Evolutionary conservation across 192 early-diverging fungal species (phyloP).

Genomic region (Linnemannia zychae): DNA sequence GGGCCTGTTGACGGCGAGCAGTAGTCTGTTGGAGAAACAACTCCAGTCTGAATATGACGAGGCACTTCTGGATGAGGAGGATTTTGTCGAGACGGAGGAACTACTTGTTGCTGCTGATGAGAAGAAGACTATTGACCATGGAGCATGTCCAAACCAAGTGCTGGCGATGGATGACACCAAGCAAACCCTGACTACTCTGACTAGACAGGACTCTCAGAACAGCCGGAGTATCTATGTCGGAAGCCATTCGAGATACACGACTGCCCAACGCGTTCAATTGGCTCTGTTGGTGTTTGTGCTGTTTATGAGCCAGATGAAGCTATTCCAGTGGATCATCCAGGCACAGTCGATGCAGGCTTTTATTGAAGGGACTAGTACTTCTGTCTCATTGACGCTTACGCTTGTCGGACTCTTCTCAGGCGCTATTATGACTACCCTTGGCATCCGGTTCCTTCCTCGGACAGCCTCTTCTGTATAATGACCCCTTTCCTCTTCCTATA

Average conservation of each 20-base stretch:
- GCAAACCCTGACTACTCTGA: neutral
- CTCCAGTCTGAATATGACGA: neutral
- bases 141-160: neutral
- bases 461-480: neutral
- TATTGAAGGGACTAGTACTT: neutral
- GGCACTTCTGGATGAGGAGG: neutral
- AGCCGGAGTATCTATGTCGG: neutral
- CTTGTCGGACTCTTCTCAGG: conserved; percentile 19
- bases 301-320: conserved; percentile 28
- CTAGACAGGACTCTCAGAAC: neutral
- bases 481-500: neutral
- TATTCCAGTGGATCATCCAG: conserved; percentile 39
- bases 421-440: conserved; percentile 16
- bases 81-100: neutral
- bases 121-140: neutral
- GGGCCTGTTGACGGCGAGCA: conserved; percentile 36
- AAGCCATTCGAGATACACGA: conserved; percentile 1
- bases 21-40: conserved; percentile 27
- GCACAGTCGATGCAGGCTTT: neutral
- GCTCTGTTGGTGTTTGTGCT: conserved; percentile 7
- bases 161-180: neutral
- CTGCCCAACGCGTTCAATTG: neutral
- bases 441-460: conserved; percentile 4
- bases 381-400: conserved; percentile 21
- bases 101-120: neutral